Percentiles rank a stretch among this genome's conserved stretches.
Evolutionary conservation across 352 stramenopile genomes (phyloP).

Genomic region (Pythium rhizo-oryzae): DNA sequence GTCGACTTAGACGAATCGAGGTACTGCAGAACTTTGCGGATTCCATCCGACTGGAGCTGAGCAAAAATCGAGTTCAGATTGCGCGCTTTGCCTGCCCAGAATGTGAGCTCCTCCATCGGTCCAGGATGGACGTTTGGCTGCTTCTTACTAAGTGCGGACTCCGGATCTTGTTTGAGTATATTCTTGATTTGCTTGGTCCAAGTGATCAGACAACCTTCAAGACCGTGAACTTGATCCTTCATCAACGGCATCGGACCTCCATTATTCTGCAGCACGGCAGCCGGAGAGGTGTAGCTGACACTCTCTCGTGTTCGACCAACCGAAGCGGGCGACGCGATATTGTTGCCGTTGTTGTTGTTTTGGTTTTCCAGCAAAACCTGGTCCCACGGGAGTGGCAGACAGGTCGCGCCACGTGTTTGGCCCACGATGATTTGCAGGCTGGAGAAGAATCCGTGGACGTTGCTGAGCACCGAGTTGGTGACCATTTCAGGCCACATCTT

Average conservation of each 20-base stretch:
- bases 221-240: constrained; percentile 84
- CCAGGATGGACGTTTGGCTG: constrained; percentile 62
- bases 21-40: constrained; percentile 88
- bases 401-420: constrained; percentile 82
- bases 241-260: constrained; percentile 30
- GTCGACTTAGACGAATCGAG: constrained; percentile 89
- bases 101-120: constrained; percentile 87
- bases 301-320: constrained; percentile 13
- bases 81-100: constrained; percentile 83
- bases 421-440: constrained; percentile 89
- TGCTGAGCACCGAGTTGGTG: constrained; percentile 73
- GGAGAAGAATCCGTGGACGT: constrained; percentile 80
- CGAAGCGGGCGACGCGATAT: neutral
- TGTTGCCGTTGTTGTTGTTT: constrained; percentile 13
- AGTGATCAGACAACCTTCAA: constrained; percentile 91
- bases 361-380: constrained; percentile 62
- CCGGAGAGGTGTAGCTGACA: neutral
- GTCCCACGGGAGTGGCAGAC: constrained; percentile 84
- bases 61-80: constrained; percentile 93
- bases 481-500: constrained; percentile 83
- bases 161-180: constrained; percentile 90
- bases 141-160: constrained; percentile 67
- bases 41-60: constrained; percentile 86
- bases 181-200: constrained; percentile 96
- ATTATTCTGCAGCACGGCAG: neutral